phyloP scores from a whole-genome alignment of 768 basidiomycete genomes.

The Mycena crocata region DNA sequence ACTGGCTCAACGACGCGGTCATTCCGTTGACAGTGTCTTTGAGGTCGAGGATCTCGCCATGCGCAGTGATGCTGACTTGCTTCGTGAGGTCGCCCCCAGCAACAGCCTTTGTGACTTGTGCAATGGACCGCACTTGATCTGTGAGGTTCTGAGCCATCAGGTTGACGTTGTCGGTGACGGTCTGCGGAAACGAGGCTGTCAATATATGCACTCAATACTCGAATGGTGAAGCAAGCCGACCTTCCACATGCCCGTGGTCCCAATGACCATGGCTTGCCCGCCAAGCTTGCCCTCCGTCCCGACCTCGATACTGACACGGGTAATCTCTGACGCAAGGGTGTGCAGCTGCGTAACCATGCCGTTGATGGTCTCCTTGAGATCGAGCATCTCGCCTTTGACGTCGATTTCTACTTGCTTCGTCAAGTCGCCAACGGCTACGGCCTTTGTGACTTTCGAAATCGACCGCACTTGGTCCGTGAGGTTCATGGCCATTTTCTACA shows the following conservation, averaged over 20 bases:
- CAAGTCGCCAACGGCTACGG: slow-evolving; percentile 80
- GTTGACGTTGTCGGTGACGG: slow-evolving; percentile 84
- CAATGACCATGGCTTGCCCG: slow-evolving; percentile 75
- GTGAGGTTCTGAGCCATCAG: slow-evolving; percentile 92
- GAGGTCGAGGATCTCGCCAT: slow-evolving; percentile 91
- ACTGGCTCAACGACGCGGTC: slow-evolving; percentile 88
- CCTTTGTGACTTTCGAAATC: slow-evolving; percentile 82
- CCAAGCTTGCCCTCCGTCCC: slow-evolving; percentile 94
- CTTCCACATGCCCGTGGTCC: slow-evolving; percentile 95
- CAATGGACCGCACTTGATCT: slow-evolving; percentile 87
- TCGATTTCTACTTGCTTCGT: slow-evolving; percentile 81
- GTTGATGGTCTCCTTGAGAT: slow-evolving; percentile 88
- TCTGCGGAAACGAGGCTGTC: slow-evolving; percentile 41
- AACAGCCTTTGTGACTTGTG: slow-evolving; percentile 95
- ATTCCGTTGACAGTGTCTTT: slow-evolving; percentile 96
- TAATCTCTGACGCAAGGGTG: slow-evolving; percentile 86
- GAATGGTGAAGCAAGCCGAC: slow-evolving; percentile 48
- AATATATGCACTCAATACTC: too few species aligned
- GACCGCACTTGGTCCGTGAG: slow-evolving; percentile 80
- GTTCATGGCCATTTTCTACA: slow-evolving; percentile 77
- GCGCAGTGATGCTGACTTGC: slow-evolving; percentile 92
- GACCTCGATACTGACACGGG: slow-evolving; percentile 91
- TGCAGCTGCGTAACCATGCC: slow-evolving; percentile 86
- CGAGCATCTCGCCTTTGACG: slow-evolving; percentile 84
- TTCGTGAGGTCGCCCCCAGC: slow-evolving; percentile 93